Evolutionary conservation across 345 rosid genomes (phyloP), one percentile per base, ranked within the genome.

Genomic region (Microthlaspi erraticum): DNA sequence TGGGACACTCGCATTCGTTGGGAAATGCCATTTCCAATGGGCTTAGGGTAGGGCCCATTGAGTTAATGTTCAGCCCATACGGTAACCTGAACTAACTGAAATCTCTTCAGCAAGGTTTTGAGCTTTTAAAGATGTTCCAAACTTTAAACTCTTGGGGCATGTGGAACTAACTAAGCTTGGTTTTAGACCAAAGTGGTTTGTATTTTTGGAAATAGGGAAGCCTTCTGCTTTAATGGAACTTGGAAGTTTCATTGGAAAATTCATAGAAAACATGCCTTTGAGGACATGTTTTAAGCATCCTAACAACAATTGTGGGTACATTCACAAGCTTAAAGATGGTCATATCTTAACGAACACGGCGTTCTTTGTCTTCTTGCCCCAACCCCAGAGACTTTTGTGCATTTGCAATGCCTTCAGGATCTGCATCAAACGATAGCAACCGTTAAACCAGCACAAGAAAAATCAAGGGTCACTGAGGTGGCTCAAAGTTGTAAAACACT

Each of bases 321-420:
- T 62, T 71, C 54, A 66, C 56, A 68, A 42, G 16, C 38, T 53
- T 5, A 10, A 26, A 26, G 46, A 75, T 45, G 53, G 19, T 34
- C 54, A 29, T 33, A 48, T 55, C 55, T 83, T 70, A 93, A 36
- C 90, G 85, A 23, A 91, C 94, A 2, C 84, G 88, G 2, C 96
- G 94, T 10, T 83, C 77, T 79, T 85, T 93, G 58, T 91, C 96
- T 86, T 93, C 98, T 68, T 89, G 98, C 48, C 97, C 98, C 72
- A 93, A 60, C 16, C 98, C 97, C 3, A 93, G 94, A 1, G 96
- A 93, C 78, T 83, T 93, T 77, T 91, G 96, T 7, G 96, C 98
- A 78, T 84, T 85, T 43, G 97, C 91, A 82, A 91, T 89, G 64
- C 97, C 98, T 82, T 93, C 96, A 41, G 94, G 97, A 80, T 93